Evolutionary conservation across 2,329 filamentous ascomycete genomes (phyloP).

Genomic region (Proliferodiscus dingleyae): DNA sequence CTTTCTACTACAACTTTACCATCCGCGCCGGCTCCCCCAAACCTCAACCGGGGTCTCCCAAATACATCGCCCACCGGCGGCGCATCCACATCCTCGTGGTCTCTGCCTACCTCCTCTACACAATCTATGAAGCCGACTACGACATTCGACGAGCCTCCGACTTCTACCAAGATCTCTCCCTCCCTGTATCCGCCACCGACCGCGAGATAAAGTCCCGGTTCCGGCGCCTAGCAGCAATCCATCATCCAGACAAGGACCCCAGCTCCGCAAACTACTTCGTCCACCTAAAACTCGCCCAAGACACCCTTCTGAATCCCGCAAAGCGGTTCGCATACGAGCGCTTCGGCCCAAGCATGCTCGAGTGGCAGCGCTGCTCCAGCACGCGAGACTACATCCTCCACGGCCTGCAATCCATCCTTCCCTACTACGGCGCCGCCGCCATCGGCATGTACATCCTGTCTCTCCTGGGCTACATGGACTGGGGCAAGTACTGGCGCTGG

Average conservation of each 20-base stretch:
- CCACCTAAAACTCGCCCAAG: constrained; percentile 75
- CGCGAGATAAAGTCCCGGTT: constrained; percentile 79
- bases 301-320: constrained; percentile 72
- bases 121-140: constrained; percentile 86
- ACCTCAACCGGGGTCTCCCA: constrained; percentile 63
- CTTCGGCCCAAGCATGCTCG: constrained; percentile 68
- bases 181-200: constrained; percentile 65
- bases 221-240: constrained; percentile 63
- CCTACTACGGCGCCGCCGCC: constrained; percentile 57
- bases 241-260: constrained; percentile 78
- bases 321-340: constrained; percentile 85
- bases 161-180: constrained; percentile 74
- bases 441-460: constrained; percentile 56
- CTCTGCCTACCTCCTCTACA: constrained; percentile 79
- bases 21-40: constrained; percentile 86
- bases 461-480: constrained; percentile 62
- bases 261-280: constrained; percentile 58
- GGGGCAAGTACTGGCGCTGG: constrained; percentile 64
- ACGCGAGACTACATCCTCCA: constrained; percentile 67
- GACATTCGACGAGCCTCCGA: constrained; percentile 66
- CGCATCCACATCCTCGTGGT: constrained; percentile 82
- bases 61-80: constrained; percentile 69
- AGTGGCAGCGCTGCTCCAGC: constrained; percentile 62
- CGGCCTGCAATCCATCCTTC: constrained; percentile 56
- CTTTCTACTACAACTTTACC: constrained; percentile 78